Conservation (phyloP, 202 grass and related monocot species). For the Setaria italica region DNA sequence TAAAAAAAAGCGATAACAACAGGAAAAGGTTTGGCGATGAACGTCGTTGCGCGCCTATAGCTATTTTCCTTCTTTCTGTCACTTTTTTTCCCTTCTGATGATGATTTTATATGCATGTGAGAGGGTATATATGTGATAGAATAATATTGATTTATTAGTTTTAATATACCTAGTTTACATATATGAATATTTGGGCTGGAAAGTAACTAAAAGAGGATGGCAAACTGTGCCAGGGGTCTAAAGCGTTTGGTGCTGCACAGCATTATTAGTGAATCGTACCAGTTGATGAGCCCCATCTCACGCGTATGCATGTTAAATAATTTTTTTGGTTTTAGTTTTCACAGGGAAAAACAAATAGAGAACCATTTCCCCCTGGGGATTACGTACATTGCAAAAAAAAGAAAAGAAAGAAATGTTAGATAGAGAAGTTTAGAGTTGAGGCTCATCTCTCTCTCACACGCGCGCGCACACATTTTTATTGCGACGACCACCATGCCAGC, state of each 20-base stretch:
- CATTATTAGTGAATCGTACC: background rate
- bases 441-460: no score
- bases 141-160: background rate
- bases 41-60: background rate
- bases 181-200: conserved; percentile 1
- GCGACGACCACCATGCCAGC: no score
- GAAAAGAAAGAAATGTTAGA: no score
- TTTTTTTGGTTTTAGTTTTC: background rate
- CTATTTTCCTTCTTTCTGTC: background rate
- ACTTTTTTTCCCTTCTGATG: background rate
- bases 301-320: background rate
- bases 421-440: no score
- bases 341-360: background rate
- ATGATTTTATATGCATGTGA: background rate
- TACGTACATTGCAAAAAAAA: background rate
- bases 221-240: background rate
- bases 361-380: background rate
- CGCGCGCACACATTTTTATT: no score
- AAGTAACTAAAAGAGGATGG: conserved; percentile 3
- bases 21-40: background rate
- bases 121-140: background rate
- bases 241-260: conserved; percentile 36
- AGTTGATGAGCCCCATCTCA: conserved; percentile 1
- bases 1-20: conserved; percentile 22
- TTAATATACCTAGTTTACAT: conserved; percentile 5